Evolutionary conservation across 108 stramenopile species (phyloP), one percentile per base, ranked within the genome.

Genomic region (Skeletonema menzelii): DNA sequence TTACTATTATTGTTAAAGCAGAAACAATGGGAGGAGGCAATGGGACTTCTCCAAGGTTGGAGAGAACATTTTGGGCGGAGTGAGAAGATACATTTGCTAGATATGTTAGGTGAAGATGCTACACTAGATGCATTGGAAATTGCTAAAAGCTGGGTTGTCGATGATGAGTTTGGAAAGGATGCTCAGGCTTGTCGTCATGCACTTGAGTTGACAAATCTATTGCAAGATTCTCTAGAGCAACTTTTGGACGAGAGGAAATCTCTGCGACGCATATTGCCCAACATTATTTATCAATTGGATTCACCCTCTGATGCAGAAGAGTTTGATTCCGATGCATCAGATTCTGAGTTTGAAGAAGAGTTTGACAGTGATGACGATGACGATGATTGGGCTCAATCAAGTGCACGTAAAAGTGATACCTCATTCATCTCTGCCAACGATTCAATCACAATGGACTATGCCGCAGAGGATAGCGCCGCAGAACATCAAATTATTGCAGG

Each of bases 321-420:
- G 24, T 58, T 68, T 64, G 67, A 80, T 31, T 53, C 49, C 17
- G 63, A 65, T 44, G 68, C 56, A 4, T 28, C 35, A 26, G 72
- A 73, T 42, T 80, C 68, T 1, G 79, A 74, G 14, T 67, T 32
- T 11, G 78, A 72, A 22, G 71, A 20, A 32, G 77, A 71, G 5
- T 73, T 58, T 56, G 67, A 53, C 2, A 59, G 61, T 63, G 66
- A 69, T 32, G 64, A 38, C 42, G 64, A 38, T 1, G 67, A 69
- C 20, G 72, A 70, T 2, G 49, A 61, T 26, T 72, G 70, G 27
- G 37, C 24, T 35, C 28, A 30, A 58, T 49, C 42, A 1, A 31
- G 35, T 30, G 47, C 20, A n/a, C 8, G 7, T 42, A 15, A 40
- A 61, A 49, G 22, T 20, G 30, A 20, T 27, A 24, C 26, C 31